Conservation (phyloP, 768 basidiomycete species). For the Boletus bicolor region DNA sequence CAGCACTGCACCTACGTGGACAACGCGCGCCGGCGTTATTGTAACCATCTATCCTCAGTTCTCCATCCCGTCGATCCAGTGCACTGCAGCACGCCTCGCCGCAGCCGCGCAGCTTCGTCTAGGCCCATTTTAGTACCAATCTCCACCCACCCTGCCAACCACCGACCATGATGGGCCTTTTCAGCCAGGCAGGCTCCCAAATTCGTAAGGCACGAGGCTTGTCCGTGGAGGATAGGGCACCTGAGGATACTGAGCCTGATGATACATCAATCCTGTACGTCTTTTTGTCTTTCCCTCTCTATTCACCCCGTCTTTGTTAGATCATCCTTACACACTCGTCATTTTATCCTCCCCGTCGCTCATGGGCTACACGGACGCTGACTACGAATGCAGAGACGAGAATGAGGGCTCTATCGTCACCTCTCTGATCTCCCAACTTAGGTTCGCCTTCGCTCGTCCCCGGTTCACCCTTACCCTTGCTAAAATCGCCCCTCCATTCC, state of each 20-base stretch:
- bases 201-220: conserved; percentile 67
- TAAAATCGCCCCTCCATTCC: conserved; percentile 12
- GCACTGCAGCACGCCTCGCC: conserved; percentile 20
- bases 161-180: conserved; percentile 71
- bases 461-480: background rate
- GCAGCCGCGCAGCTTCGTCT: conserved; percentile 19
- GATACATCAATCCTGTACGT: conserved; percentile 88
- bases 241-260: conserved; percentile 82
- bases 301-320: conserved; percentile 30
- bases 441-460: conserved; percentile 42
- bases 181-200: conserved; percentile 64
- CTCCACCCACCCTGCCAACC: conserved; percentile 1
- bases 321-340: conserved; percentile 6
- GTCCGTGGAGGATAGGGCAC: conserved; percentile 64
- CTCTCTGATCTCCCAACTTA: conserved; percentile 84
- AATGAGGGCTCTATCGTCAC: conserved; percentile 89
- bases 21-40: background rate
- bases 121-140: background rate
- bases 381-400: conserved; percentile 67
- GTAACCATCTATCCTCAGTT: background rate
- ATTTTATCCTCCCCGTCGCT: background rate
- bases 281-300: conserved; percentile 17
- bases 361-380: conserved; percentile 34
- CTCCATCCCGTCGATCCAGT: background rate
- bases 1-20: conserved; percentile 2